Base-by-base conservation (phyloP, 192 early-diverging fungal genomes). In the Pilaira anomala region DNA sequence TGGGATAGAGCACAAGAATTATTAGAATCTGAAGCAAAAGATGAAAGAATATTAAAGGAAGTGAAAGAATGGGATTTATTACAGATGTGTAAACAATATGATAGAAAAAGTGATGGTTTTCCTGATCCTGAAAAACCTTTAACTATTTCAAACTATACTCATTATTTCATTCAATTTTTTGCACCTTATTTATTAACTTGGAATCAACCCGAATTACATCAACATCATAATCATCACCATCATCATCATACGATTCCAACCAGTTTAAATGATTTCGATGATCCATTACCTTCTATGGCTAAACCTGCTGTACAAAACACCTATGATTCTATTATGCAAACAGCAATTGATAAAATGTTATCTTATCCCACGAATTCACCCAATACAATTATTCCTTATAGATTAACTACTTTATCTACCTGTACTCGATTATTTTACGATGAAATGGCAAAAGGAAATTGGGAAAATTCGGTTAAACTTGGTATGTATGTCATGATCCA, bases 401-500 rank as follows among this genome's bases (percentile, higher is more conserved):
- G 48, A 16, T 52, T 69, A 14, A 45, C 44, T 2, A 62, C 60
- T 16, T 45, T 69, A 7, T 33, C 67, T 8, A 24, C 53, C 3
- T 33, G 50, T 7, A 56, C 67, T 1, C 39, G 54, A 7, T n/a
- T 62, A 1, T 63, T 62, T 18, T 69, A 61, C 56, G 59, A 67
- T 22, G 52, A 62, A 52, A 66, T 73, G 71, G 54, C 36, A 3
- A 53, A 57, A 2, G 62, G 61, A 13, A 30, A 58, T 16, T 73
- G 71, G 71, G 29, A 48, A 14, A 62, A 62, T 14, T 42, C 71
- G 1, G 60, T 56, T 13, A 66, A 67, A 30, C 54, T 73, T 14
- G 65, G 60, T 25, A 61, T 73, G 71, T 58, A 58, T 14, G 36
- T 73, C 9, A 2, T 62, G 11, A 40, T 62, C 3, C 71, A 73